A percentile compares a stretch with the other conserved stretches of the same genome.
phyloP scores from a whole-genome alignment of 2,329 filamentous ascomycete genomes.

The Cladosporium sp. region DNA sequence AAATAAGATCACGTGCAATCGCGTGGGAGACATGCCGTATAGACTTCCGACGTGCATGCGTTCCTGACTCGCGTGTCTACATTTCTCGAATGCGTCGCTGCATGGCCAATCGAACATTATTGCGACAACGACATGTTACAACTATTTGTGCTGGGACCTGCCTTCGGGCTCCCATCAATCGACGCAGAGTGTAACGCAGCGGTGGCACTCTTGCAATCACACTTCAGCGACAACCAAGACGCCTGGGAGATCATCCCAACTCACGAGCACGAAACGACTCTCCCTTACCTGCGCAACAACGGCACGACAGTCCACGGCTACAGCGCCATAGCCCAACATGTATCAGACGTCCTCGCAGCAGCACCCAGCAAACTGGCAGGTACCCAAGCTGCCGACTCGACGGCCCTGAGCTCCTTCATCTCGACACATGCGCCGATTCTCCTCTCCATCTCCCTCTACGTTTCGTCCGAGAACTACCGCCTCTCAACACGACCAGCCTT shows the following conservation, averaged over 20 bases:
- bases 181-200: slow-evolving; percentile 87
- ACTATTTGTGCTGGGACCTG: slow-evolving; percentile 88
- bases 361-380: slow-evolving; percentile 28
- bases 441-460: slow-evolving; percentile 84
- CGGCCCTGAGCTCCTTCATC: slow-evolving; percentile 57
- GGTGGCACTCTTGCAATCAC: slow-evolving; percentile 72
- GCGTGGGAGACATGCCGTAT: background rate
- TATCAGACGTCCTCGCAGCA: background rate
- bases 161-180: slow-evolving; percentile 85
- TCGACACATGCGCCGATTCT: slow-evolving; percentile 74
- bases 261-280: slow-evolving; percentile 31
- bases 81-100: slow-evolving; percentile 14
- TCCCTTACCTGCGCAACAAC: slow-evolving; percentile 50
- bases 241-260: slow-evolving; percentile 72
- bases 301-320: slow-evolving; percentile 60
- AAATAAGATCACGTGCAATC: background rate
- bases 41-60: background rate
- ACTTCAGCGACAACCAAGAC: slow-evolving; percentile 55
- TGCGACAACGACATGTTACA: slow-evolving; percentile 18
- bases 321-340: slow-evolving; percentile 54
- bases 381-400: slow-evolving; percentile 46
- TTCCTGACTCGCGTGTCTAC: slow-evolving; percentile 15
- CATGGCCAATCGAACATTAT: background rate
- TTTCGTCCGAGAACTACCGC: slow-evolving; percentile 86
- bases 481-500: slow-evolving; percentile 77